These are phyloP conservation scores for Suhomyces sp. DNA, from an alignment of 805 yeast species.

Conservation along the genomic window DNA sequence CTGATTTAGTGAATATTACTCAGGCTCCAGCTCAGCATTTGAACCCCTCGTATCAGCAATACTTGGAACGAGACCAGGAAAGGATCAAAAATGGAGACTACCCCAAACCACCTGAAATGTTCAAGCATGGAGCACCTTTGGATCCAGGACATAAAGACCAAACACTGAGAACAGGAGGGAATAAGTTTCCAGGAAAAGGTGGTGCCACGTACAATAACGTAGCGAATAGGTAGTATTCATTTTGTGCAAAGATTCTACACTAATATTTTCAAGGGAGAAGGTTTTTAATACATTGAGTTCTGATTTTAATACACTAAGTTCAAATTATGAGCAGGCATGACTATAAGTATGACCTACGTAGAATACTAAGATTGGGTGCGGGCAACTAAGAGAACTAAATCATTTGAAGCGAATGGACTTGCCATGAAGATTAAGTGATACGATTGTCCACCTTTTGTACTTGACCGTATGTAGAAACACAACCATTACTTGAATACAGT, in stretches of 20 bases:
- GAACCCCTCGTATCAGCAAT: constrained; percentile 39
- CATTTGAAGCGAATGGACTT: too few species aligned
- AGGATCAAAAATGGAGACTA: constrained; percentile 31
- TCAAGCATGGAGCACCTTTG: constrained; percentile 37
- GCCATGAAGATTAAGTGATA: too few species aligned
- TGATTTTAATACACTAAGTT: too few species aligned
- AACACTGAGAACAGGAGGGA: constrained; percentile 24
- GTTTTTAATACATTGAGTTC: too few species aligned
- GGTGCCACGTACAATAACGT: constrained; percentile 38
- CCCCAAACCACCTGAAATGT: constrained; percentile 27
- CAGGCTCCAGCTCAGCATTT: constrained; percentile 36
- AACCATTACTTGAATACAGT: constrained; percentile 17
- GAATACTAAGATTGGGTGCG: too few species aligned
- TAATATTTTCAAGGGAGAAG: too few species aligned
- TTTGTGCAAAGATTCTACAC: too few species aligned
- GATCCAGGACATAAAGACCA: constrained; percentile 22
- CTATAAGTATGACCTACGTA: too few species aligned
- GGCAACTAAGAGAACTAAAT: too few species aligned
- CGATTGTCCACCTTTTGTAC: too few species aligned
- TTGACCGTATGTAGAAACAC: too few species aligned
- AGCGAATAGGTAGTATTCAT: constrained; percentile 27
- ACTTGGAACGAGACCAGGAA: constrained; percentile 29
- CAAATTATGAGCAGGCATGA: too few species aligned
- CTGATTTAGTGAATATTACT: constrained; percentile 36
- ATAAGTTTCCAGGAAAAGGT: constrained; percentile 37